These are phyloP conservation scores for Przewalskia tangutica DNA, from an alignment of 257 asterid species.

Conservation along the genomic window DNA sequence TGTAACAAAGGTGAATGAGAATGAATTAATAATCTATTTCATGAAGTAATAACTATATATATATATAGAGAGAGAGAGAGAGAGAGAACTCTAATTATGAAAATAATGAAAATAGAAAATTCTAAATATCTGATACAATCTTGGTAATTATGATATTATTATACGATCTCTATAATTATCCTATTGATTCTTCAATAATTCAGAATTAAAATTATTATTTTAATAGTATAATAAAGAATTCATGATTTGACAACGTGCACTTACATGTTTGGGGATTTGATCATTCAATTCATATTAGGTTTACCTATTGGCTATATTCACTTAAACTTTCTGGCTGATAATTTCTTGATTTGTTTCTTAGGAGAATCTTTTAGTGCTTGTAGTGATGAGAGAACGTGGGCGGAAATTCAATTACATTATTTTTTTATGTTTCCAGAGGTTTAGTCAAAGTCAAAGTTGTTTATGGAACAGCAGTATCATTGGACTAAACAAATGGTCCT, in stretches of 20 bases:
- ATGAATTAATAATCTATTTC: too few relatives aligned
- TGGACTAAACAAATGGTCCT: background rate
- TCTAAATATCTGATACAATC: too few relatives aligned
- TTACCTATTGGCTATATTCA: background rate
- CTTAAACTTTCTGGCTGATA: background rate
- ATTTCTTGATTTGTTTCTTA: background rate
- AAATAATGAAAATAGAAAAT: too few relatives aligned
- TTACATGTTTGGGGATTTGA: background rate
- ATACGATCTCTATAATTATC: too few relatives aligned
- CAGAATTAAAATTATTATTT: too few relatives aligned
- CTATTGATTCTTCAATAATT: background rate
- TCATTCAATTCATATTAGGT: background rate
- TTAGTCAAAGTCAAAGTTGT: background rate
- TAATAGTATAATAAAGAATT: background rate
- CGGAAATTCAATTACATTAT: background rate
- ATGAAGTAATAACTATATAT: too few relatives aligned
- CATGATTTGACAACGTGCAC: background rate
- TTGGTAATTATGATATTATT: too few relatives aligned
- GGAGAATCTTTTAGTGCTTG: background rate
- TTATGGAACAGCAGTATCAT: background rate
- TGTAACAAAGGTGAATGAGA: too few relatives aligned
- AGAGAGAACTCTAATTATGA: too few relatives aligned
- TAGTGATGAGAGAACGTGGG: background rate
- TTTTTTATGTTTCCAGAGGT: background rate
- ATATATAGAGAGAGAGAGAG: accelerated